Conservation (phyloP, 176 grass and related monocot genomes). For the Paspalum notatum region DNA sequence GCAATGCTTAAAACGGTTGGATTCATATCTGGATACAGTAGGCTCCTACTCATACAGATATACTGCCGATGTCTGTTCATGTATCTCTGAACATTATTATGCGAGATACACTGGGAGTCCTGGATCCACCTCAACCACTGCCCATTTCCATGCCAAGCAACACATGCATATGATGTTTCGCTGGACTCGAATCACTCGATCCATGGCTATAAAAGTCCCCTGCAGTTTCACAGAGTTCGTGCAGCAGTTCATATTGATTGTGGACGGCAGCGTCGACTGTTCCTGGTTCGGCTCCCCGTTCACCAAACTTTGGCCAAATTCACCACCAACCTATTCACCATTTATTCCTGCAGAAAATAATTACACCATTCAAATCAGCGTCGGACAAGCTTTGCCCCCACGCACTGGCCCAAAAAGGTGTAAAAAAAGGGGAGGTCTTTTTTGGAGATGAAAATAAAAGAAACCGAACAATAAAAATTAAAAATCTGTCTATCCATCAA, state of each 20-base stretch:
- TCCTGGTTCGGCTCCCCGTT: background rate
- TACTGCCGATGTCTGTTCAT: background rate
- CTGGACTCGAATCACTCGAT: background rate
- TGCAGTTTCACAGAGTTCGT: slow-evolving; percentile 39
- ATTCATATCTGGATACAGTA: background rate
- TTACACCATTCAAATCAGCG: background rate
- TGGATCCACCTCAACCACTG: slow-evolving; percentile 3
- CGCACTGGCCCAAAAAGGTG: background rate
- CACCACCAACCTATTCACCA: slow-evolving; percentile 20
- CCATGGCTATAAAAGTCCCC: background rate
- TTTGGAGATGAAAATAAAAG: background rate
- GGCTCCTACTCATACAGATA: background rate
- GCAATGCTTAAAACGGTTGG: no score
- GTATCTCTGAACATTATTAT: background rate
- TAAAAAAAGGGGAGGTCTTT: background rate
- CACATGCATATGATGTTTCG: background rate
- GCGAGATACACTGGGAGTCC: background rate
- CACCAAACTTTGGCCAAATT: slow-evolving; percentile 39
- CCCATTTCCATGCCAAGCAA: background rate
- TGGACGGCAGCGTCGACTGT: slow-evolving; percentile 22
- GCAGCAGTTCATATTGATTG: background rate
- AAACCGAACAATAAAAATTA: background rate
- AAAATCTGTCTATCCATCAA: no score
- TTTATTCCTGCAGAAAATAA: background rate
- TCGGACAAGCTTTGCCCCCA: background rate